Evolutionary conservation across 257 asterid species (phyloP).

Genomic region (Gentiana dahurica): DNA sequence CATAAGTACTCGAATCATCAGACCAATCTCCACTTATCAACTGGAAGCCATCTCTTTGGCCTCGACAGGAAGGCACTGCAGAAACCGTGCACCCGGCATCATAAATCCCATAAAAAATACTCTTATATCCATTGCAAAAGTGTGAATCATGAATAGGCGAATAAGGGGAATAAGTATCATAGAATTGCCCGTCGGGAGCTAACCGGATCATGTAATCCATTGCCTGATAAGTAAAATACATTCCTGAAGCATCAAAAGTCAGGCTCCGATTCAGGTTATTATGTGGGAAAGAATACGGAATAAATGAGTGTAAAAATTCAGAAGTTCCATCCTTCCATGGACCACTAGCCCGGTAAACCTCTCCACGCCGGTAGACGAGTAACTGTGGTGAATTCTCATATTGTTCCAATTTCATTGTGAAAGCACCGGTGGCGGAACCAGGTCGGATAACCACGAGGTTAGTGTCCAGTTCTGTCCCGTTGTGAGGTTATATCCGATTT

Average conservation of each 20-base stretch:
- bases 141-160: background rate
- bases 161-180: background rate
- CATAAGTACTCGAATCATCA: background rate
- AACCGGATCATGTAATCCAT: conserved; percentile 2
- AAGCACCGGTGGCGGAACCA: conserved; percentile 31
- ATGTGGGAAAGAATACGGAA: background rate
- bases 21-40: conserved; percentile 1
- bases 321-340: conserved; percentile 9
- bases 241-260: background rate
- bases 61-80: conserved; percentile 11
- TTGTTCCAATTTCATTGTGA: conserved; percentile 25
- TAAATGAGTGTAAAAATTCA: background rate
- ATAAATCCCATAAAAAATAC: background rate
- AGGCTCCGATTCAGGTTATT: conserved; percentile 1
- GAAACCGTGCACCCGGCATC: conserved; percentile 13
- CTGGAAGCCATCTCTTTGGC: conserved; percentile 9
- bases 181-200: conserved; percentile 3
- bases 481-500: conserved; percentile 24
- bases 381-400: conserved; percentile 5
- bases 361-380: conserved; percentile 19
- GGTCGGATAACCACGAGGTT: conserved; percentile 30
- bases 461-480: conserved; percentile 22
- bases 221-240: conserved; percentile 10
- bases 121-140: conserved; percentile 17
- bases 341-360: conserved; percentile 16